phyloP scores from a whole-genome alignment of 768 basidiomycete genomes.

The Amanita muscaria region DNA sequence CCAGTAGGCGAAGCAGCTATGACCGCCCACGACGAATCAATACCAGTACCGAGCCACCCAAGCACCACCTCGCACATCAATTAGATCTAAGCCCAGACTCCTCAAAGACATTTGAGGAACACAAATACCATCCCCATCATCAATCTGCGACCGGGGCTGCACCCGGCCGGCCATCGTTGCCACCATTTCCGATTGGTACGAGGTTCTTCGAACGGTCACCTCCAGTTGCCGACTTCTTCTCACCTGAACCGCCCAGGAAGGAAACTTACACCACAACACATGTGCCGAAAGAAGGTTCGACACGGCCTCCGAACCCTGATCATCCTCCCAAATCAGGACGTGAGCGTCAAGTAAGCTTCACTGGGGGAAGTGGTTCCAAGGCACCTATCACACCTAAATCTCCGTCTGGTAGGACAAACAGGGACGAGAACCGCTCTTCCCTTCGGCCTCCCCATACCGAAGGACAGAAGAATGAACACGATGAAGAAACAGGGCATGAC shows the following conservation, averaged over 20 bases:
- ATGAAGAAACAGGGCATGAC: slow-evolving; percentile 18
- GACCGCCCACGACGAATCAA: background rate
- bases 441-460: background rate
- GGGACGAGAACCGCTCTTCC: background rate
- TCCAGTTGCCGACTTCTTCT: no score
- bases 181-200: no score
- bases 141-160: no score
- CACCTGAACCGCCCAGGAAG: background rate
- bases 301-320: background rate
- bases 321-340: background rate
- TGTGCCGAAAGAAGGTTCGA: background rate
- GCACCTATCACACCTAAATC: background rate
- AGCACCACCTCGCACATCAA: background rate
- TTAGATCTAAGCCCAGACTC: no score
- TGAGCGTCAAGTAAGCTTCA: background rate
- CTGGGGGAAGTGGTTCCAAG: background rate
- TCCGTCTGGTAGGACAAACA: background rate
- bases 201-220: no score
- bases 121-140: no score
- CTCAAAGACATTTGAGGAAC: no score
- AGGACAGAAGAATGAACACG: background rate
- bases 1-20: background rate
- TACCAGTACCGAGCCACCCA: background rate
- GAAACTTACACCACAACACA: background rate
- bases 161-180: no score